Evolutionary conservation across 2,329 filamentous ascomycete species (phyloP), one percentile per base, ranked within the genome.

Genomic region (Nannizziopsis barbatae): DNA sequence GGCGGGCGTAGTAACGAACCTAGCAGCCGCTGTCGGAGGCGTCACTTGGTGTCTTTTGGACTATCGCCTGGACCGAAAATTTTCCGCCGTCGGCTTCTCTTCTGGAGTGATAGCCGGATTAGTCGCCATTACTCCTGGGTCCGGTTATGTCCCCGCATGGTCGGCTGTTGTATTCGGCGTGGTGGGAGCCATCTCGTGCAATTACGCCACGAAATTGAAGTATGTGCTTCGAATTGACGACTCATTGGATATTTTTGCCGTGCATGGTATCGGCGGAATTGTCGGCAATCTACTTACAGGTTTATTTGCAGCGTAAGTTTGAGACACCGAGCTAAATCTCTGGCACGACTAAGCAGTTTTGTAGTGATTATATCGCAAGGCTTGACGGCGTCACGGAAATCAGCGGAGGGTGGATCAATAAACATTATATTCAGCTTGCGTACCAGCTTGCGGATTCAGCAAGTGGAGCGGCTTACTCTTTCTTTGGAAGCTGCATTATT

Each of bases 21-120:
- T 94, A 27, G 82, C 87, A 18, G 88, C 87, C 32, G 86, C 83
- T 51, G 79, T 88, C 7, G 88, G 86, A 49, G 87, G 87, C 42
- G 81, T 95, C 44, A 92, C 85, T 32, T 94, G 86, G 88, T 92
- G 86, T 64, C 71, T 93, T 17, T 74, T 95, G 50, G 88, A 95
- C 64, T 94, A 93, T 68, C 78, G 87, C 50, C 75, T 95, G 42
- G 87, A 94, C 70, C 77, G 80, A 60, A 94, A 94, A 71, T 95
- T 86, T 84, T 93, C 86, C 0, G 90, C 86, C 1, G 87, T 95
- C 20, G 88, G 88, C 2, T 94, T 94, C 74, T 95, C 88, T 70
- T 92, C 85, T 0, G 88, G 88, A 53, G 84, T 93, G 18, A 83
- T 95, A 58, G 84, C 87, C 31, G 88, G 88, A 15, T 75, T 95